Conservation (phyloP, 2,329 filamentous ascomycete species). For the Neonectria faginata region DNA sequence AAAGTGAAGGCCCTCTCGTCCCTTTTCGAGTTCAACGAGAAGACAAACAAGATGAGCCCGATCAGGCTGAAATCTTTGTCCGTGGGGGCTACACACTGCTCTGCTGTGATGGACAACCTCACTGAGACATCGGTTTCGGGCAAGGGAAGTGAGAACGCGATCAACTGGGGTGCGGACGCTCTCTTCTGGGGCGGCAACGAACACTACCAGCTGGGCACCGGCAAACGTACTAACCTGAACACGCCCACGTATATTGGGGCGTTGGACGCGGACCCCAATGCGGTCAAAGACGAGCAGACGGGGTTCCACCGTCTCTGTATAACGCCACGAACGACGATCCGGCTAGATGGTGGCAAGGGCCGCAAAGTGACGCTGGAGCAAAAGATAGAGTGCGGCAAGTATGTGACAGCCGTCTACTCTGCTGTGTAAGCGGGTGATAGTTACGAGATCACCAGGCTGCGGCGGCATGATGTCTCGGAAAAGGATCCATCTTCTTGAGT, state of each 20-base stretch:
- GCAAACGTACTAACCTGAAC: slow-evolving; percentile 84
- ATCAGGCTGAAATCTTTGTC: slow-evolving; percentile 81
- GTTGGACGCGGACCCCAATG: slow-evolving; percentile 72
- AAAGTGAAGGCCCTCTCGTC: slow-evolving; percentile 88
- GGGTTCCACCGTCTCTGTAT: slow-evolving; percentile 83
- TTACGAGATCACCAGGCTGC: neutral
- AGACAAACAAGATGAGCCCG: slow-evolving; percentile 72
- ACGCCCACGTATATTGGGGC: slow-evolving; percentile 83
- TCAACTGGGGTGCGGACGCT: slow-evolving; percentile 89
- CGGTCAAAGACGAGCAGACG: slow-evolving; percentile 67
- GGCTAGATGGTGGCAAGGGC: slow-evolving; percentile 69
- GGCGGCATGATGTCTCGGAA: slow-evolving; percentile 11
- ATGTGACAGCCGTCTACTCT: slow-evolving; percentile 87
- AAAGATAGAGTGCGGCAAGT: slow-evolving; percentile 86
- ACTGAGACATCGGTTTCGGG: slow-evolving; percentile 71
- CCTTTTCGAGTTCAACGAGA: slow-evolving; percentile 89
- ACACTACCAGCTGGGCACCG: slow-evolving; percentile 91
- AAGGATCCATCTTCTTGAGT: slow-evolving; percentile 1
- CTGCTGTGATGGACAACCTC: slow-evolving; percentile 86
- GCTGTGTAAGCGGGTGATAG: slow-evolving; percentile 53
- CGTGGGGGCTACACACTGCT: slow-evolving; percentile 83
- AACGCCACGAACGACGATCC: slow-evolving; percentile 79
- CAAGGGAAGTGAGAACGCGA: slow-evolving; percentile 71
- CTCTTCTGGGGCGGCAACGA: slow-evolving; percentile 97
- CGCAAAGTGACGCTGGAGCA: slow-evolving; percentile 84